Percentiles rank a stretch among this genome's conserved stretches.
phyloP scores from a whole-genome alignment of 2,329 filamentous ascomycete genomes.

The Boeremia lycopersici region DNA sequence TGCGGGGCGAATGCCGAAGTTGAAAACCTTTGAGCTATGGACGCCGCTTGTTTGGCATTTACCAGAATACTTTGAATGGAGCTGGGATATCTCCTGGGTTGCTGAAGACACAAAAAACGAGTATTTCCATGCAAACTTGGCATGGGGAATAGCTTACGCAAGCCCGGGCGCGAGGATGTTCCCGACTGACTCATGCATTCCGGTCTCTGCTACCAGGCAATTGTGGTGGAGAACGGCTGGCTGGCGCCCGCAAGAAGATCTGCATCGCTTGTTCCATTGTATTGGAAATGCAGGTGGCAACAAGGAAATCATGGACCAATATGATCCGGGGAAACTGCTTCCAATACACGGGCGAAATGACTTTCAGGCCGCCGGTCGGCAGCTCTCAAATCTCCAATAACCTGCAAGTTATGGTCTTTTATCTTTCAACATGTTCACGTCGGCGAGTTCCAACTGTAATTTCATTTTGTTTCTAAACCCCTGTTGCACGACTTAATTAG shows the following conservation, averaged over 20 bases:
- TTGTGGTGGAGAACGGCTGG: conserved; percentile 11
- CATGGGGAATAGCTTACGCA: conserved; percentile 14
- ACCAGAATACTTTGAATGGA: background rate
- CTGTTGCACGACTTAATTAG: too few relatives aligned
- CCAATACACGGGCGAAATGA: too few relatives aligned
- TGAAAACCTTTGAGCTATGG: conserved; percentile 18
- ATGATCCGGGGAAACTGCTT: too few relatives aligned
- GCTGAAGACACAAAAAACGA: background rate
- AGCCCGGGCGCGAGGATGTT: background rate
- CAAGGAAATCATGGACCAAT: too few relatives aligned
- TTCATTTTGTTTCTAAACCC: too few relatives aligned
- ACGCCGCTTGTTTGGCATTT: conserved; percentile 8
- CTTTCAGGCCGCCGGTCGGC: too few relatives aligned
- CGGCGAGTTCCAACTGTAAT: too few relatives aligned
- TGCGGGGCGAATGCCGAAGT: conserved; percentile 15
- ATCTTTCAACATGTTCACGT: too few relatives aligned
- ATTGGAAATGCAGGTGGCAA: too few relatives aligned
- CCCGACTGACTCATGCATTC: background rate
- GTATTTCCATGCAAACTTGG: background rate
- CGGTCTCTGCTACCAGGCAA: background rate
- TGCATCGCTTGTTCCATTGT: conserved; percentile 12
- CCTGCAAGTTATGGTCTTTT: too few relatives aligned
- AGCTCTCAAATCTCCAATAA: too few relatives aligned
- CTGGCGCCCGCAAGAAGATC: conserved; percentile 18
- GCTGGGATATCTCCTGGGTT: background rate